Conservation (phyloP, 2,329 filamentous ascomycete species). For the Fusarium hainanense region DNA sequence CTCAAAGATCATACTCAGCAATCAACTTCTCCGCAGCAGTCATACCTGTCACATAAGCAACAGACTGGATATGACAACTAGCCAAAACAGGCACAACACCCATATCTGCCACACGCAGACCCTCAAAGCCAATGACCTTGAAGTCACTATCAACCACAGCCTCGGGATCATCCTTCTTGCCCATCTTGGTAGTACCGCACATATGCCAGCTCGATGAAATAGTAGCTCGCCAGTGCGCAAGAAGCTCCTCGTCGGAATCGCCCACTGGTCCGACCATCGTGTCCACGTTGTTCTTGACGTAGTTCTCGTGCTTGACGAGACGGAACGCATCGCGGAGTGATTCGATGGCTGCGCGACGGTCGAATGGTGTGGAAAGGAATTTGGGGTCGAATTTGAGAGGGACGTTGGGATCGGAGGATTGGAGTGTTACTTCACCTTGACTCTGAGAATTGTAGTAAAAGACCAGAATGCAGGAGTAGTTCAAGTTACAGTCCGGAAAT, state of each 20-base stretch:
- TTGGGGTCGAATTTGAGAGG: conserved; percentile 65
- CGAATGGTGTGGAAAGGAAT: conserved; percentile 65
- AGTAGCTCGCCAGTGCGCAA: conserved; percentile 56
- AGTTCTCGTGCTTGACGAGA: conserved; percentile 55
- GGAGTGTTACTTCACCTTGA: conserved; percentile 62
- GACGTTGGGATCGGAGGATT: conserved; percentile 61
- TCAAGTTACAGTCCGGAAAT: conserved; percentile 50
- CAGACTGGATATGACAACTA: conserved; percentile 63
- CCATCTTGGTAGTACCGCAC: conserved; percentile 69
- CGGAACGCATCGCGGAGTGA: conserved; percentile 56
- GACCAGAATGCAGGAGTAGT: conserved; percentile 57
- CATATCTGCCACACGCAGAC: conserved; percentile 39
- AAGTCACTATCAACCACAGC: conserved; percentile 59
- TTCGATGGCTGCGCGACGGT: conserved; percentile 62
- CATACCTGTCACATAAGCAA: conserved; percentile 64
- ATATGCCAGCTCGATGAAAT: conserved; percentile 64
- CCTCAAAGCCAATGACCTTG: conserved; percentile 33
- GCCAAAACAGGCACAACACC: conserved; percentile 50
- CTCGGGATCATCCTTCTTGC: conserved; percentile 53
- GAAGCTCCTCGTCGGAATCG: conserved; percentile 65
- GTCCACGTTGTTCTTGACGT: conserved; percentile 56
- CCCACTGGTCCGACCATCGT: conserved; percentile 57
- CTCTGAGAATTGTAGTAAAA: conserved; percentile 66
- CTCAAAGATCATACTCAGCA: conserved; percentile 27
- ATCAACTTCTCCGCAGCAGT: conserved; percentile 60